Conservation (phyloP, 75 land plant genomes). For the Isoetes taiwanensis region DNA sequence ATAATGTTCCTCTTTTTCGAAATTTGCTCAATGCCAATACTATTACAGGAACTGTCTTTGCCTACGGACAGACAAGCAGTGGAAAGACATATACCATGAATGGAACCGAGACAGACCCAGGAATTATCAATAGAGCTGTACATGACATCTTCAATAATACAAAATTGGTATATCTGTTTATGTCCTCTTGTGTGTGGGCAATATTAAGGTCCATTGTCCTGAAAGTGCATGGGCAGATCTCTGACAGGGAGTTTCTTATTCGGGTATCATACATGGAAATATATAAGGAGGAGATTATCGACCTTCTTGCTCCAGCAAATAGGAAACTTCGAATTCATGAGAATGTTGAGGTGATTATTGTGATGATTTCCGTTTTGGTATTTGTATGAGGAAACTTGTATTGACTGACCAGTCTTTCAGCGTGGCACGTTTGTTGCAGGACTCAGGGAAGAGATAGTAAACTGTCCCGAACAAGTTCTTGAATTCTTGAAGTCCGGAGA, state of each 20-base stretch:
- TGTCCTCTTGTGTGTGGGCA: too few relatives aligned
- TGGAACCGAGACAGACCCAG: conserved; percentile 64
- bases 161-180: conserved; percentile 44
- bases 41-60: conserved; percentile 97
- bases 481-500: conserved; percentile 3
- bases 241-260: conserved; percentile 3
- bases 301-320: background rate
- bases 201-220: background rate
- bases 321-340: background rate
- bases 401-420: conserved; percentile 3
- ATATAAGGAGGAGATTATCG: conserved; percentile 1
- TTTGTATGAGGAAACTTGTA: too few relatives aligned
- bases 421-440: background rate
- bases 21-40: too few relatives aligned
- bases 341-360: conserved; percentile 2
- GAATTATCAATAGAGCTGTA: conserved; percentile 64
- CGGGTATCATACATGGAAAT: conserved; percentile 3
- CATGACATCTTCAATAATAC: conserved; percentile 52
- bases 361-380: too few relatives aligned
- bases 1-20: too few relatives aligned
- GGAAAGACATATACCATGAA: conserved; percentile 98
- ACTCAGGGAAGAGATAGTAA: conserved; percentile 5
- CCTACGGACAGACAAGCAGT: conserved; percentile 99
- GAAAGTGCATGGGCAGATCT: background rate
- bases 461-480: conserved; percentile 3